Percentiles rank a stretch among this genome's conserved stretches.
phyloP scores from a whole-genome alignment of 495 filamentous ascomycete genomes.

The Hypoxylon cercidicola region DNA sequence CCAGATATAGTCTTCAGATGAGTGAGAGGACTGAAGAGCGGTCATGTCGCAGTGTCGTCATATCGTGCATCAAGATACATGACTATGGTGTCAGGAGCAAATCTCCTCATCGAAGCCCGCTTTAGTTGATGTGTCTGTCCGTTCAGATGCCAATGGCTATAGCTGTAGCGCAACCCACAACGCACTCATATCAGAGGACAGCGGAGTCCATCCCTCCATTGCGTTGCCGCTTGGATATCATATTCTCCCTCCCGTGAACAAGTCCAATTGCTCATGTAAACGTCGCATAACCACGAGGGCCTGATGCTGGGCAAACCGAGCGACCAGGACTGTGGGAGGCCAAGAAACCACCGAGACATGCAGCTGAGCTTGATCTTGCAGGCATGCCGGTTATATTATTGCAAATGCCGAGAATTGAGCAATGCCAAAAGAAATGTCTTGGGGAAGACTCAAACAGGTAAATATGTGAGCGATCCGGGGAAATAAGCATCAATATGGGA shows the following conservation, averaged over 20 bases:
- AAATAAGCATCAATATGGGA: slow-evolving; percentile 25
- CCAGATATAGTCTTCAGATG: too few species aligned
- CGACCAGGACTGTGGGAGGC: slow-evolving; percentile 23
- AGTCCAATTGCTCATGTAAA: slow-evolving; percentile 16
- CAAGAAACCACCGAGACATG: slow-evolving; percentile 27
- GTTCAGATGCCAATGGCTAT: background rate
- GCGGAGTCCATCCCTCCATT: background rate
- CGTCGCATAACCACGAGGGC: slow-evolving; percentile 11
- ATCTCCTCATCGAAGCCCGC: background rate
- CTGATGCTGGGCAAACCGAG: slow-evolving; percentile 3
- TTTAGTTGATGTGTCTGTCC: background rate
- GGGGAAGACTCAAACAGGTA: background rate
- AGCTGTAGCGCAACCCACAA: background rate
- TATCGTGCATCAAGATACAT: too few species aligned
- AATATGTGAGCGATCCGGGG: slow-evolving; percentile 27
- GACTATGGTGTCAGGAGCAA: too few species aligned
- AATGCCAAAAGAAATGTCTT: slow-evolving; percentile 11
- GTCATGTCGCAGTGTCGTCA: too few species aligned
- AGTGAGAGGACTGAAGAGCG: too few species aligned
- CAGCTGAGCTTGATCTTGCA: slow-evolving; percentile 19
- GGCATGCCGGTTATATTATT: slow-evolving; percentile 15
- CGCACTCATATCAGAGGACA: background rate
- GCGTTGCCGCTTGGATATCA: background rate
- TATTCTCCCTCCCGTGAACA: too few species aligned
- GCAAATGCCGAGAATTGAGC: slow-evolving; percentile 18